A percentile compares a stretch with the other conserved stretches of the same genome.
Conservation (phyloP, 306 rosid genomes). For the Inga leiocalycina region DNA sequence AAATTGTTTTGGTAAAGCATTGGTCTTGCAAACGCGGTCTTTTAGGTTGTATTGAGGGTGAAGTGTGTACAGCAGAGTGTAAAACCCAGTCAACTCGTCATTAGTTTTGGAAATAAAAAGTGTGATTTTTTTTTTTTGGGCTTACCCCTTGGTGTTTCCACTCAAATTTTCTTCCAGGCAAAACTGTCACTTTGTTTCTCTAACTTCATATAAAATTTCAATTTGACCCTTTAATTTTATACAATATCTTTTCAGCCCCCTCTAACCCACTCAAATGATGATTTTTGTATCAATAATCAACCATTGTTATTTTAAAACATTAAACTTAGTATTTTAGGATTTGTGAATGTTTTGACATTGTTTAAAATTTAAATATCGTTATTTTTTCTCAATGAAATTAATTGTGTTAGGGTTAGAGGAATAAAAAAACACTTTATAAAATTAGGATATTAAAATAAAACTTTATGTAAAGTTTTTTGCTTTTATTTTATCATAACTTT, state of each 20-base stretch:
- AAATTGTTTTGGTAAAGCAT: slow-evolving; percentile 51
- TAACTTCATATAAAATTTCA: not conserved
- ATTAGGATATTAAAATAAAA: not conserved
- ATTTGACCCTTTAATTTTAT: not conserved
- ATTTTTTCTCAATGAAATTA: not conserved
- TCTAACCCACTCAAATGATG: not conserved
- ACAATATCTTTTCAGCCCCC: not conserved
- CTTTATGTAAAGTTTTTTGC: not conserved
- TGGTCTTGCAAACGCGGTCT: slow-evolving; percentile 70
- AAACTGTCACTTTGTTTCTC: not conserved
- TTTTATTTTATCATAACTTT: slow-evolving; percentile 12
- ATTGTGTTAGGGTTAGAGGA: not conserved
- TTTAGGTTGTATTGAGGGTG: slow-evolving; percentile 71
- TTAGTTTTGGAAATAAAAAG: slow-evolving; percentile 51
- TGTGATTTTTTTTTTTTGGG: slow-evolving; percentile 46
- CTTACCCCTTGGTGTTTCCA: not conserved
- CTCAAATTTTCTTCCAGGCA: not conserved
- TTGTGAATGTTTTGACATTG: not conserved
- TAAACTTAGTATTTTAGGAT: not conserved
- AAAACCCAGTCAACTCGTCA: slow-evolving; percentile 48
- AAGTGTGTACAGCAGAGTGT: slow-evolving; percentile 85
- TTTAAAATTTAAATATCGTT: not conserved
- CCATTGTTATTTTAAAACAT: not conserved
- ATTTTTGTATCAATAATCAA: not conserved
- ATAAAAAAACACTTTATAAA: not conserved